phyloP scores from a whole-genome alignment of 352 stramenopile species.

The Phytophthora boehmeriae region DNA sequence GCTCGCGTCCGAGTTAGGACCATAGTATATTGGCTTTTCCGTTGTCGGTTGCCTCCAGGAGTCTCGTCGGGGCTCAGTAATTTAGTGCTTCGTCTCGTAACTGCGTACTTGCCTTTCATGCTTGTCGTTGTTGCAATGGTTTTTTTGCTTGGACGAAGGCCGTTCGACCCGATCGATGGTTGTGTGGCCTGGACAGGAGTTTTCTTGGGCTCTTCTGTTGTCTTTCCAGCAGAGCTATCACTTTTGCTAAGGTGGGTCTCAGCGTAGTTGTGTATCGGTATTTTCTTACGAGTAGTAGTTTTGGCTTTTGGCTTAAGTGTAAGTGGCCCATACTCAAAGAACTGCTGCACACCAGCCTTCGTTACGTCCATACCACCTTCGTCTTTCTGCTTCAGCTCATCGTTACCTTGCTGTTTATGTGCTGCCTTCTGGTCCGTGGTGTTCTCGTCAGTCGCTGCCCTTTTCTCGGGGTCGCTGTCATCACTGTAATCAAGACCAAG shows the following conservation, averaged over 20 bases:
- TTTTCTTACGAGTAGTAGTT: slow-evolving; percentile 26
- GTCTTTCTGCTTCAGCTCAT: slow-evolving; percentile 5
- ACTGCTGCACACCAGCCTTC: slow-evolving; percentile 37
- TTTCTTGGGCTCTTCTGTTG: slow-evolving; percentile 12
- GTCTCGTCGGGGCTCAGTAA: slow-evolving; percentile 34
- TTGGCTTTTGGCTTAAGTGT: slow-evolving; percentile 37
- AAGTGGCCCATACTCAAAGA: slow-evolving; percentile 40
- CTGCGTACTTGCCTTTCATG: slow-evolving; percentile 48
- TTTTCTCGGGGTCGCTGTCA: slow-evolving; percentile 25
- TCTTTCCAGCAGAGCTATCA: slow-evolving; percentile 7
- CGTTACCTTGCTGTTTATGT: background rate
- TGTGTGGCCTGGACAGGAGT: background rate
- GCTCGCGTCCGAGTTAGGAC: slow-evolving; percentile 17
- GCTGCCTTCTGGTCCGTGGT: background rate
- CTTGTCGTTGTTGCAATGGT: slow-evolving; percentile 34
- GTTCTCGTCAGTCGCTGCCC: slow-evolving; percentile 6
- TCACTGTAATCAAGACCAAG: slow-evolving; percentile 47
- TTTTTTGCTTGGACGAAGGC: slow-evolving; percentile 38
- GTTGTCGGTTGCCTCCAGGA: slow-evolving; percentile 12
- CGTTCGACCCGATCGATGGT: slow-evolving; percentile 46
- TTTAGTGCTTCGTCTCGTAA: slow-evolving; percentile 51
- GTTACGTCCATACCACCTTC: slow-evolving; percentile 11
- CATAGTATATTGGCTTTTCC: slow-evolving; percentile 29
- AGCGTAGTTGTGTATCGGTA: slow-evolving; percentile 31
- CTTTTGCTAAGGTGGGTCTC: slow-evolving; percentile 24